Percentiles rank a stretch among this genome's conserved stretches.
phyloP scores from a whole-genome alignment of 805 yeast species.

The Candida silvicultrix region DNA sequence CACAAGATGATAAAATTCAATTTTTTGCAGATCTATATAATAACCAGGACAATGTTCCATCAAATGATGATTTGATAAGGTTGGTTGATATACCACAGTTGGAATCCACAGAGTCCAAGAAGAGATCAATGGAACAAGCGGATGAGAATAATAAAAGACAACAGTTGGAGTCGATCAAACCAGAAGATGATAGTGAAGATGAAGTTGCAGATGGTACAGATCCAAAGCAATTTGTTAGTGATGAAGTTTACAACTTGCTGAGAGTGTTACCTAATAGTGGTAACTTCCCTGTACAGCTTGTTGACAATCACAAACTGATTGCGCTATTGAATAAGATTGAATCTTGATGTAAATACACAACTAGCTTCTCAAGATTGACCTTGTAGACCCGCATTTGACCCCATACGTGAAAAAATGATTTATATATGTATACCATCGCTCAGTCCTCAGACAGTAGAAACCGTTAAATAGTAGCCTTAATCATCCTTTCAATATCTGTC shows the following conservation, averaged over 20 bases:
- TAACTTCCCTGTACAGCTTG: conserved; percentile 45
- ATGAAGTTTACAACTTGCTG: conserved; percentile 43
- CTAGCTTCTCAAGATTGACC: too few species aligned
- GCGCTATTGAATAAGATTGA: conserved; percentile 6
- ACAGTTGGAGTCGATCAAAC: neutral
- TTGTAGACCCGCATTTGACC: too few species aligned
- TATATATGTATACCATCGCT: too few species aligned
- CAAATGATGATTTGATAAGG: conserved; percentile 19
- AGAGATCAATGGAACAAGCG: neutral
- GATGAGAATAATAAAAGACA: neutral
- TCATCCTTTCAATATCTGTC: too few species aligned
- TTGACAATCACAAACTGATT: conserved; percentile 45
- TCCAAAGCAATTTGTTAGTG: conserved; percentile 17
- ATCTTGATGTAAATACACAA: too few species aligned
- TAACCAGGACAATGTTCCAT: neutral
- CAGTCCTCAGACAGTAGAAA: too few species aligned
- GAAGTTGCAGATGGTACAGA: too few species aligned
- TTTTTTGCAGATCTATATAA: conserved; percentile 22
- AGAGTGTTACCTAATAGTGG: conserved; percentile 51
- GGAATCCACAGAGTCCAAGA: neutral
- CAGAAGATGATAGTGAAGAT: too few species aligned
- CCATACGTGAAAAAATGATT: too few species aligned
- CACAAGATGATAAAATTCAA: conserved; percentile 43
- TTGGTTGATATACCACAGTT: conserved; percentile 20
- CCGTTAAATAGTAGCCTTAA: too few species aligned